A percentile compares a stretch with the other conserved stretches of the same genome.
Evolutionary conservation across 2,329 filamentous ascomycete species (phyloP).

Genomic region (Paecilomyces niveus): DNA sequence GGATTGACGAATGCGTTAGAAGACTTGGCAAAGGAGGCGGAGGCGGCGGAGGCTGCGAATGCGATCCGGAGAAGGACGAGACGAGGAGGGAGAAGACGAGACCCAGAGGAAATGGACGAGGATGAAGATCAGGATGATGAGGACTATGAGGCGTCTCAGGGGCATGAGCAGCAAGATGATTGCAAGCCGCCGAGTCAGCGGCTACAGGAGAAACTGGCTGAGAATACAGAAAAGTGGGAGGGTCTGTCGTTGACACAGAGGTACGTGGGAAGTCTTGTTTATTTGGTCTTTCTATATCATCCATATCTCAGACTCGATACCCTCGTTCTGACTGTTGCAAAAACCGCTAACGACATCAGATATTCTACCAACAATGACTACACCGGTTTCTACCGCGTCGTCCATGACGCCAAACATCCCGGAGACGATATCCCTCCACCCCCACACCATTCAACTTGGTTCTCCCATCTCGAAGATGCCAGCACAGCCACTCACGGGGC

Average conservation of each 20-base stretch:
- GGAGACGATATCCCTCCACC: constrained; percentile 47
- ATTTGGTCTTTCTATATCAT: constrained; percentile 5
- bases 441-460: constrained; percentile 56
- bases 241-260: constrained; percentile 32
- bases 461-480: constrained; percentile 42
- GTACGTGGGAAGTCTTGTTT: constrained; percentile 20
- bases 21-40: constrained; percentile 34
- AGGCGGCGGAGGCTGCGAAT: constrained; percentile 23
- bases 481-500: constrained; percentile 23
- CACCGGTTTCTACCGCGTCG: constrained; percentile 52
- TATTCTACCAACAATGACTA: constrained; percentile 58
- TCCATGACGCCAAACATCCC: constrained; percentile 54
- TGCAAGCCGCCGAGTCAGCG: constrained; percentile 27
- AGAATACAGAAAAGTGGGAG: constrained; percentile 29
- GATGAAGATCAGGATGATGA: constrained; percentile 29
- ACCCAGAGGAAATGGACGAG: constrained; percentile 15
- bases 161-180: constrained; percentile 32
- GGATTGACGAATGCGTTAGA: constrained; percentile 38
- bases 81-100: constrained; percentile 12
- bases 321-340: not conserved
- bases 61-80: constrained; percentile 23
- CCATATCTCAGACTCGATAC: constrained; percentile 3
- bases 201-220: constrained; percentile 27
- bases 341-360: constrained; percentile 12
- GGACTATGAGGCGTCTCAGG: constrained; percentile 31